A percentile compares a stretch with the other conserved stretches of the same genome.
Evolutionary conservation across 2,329 filamentous ascomycete genomes (phyloP).

Genomic region (Microcyclosporella mali): DNA sequence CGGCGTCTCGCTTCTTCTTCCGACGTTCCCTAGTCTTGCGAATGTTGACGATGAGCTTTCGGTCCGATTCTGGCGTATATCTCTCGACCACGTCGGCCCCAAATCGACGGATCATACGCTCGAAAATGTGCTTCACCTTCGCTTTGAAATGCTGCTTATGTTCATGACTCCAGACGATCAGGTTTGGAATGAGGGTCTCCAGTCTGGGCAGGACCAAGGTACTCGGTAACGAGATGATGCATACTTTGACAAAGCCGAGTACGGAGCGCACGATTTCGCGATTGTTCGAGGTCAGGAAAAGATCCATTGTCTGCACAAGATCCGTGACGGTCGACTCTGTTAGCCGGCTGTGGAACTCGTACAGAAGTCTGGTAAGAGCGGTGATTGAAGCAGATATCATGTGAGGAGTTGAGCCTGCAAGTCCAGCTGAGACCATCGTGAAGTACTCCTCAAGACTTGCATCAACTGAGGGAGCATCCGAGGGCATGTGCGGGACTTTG

Average conservation of each 20-base stretch:
- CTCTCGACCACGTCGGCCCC: constrained; percentile 74
- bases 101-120: constrained; percentile 87
- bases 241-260: constrained; percentile 94
- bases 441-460: constrained; percentile 92
- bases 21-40: constrained; percentile 87
- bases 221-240: constrained; percentile 75
- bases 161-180: constrained; percentile 95
- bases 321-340: constrained; percentile 67
- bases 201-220: constrained; percentile 74
- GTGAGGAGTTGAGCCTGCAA: constrained; percentile 86
- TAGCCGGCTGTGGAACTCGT: constrained; percentile 73
- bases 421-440: constrained; percentile 94
- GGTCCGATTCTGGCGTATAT: constrained; percentile 76
- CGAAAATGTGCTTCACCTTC: constrained; percentile 96
- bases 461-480: constrained; percentile 65
- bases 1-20: constrained; percentile 77
- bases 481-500: constrained; percentile 79
- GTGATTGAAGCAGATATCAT: constrained; percentile 98
- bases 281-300: constrained; percentile 94
- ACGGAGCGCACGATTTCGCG: constrained; percentile 93
- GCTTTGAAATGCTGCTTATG: constrained; percentile 96
- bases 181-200: constrained; percentile 71
- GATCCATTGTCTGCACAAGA: constrained; percentile 87
- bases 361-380: constrained; percentile 85
- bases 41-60: constrained; percentile 88